Evolutionary conservation across 1,284 basidiomycete species (phyloP).

Genomic region (Ganoderma lucidum): DNA sequence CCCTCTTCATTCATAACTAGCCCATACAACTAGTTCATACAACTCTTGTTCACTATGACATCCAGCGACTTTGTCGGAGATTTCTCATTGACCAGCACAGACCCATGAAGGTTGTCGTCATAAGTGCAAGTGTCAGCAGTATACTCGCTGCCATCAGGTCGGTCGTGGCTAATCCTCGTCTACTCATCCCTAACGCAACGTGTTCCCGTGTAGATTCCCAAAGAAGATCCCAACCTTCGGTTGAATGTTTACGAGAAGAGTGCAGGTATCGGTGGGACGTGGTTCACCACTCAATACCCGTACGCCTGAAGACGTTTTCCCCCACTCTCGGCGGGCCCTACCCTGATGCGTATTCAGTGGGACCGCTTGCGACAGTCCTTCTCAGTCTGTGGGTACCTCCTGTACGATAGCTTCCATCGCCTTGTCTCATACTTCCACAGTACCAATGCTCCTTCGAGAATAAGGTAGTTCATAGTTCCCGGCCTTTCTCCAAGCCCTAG

Average conservation of each 20-base stretch:
- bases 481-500: conserved; percentile 37
- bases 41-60: not conserved
- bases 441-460: conserved; percentile 67
- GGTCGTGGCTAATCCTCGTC: not conserved
- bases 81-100: conserved; percentile 56
- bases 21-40: too few species aligned
- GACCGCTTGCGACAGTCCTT: conserved; percentile 62
- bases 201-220: conserved; percentile 47
- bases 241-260: conserved; percentile 65
- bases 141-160: conserved; percentile 37
- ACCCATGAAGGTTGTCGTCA: conserved; percentile 57
- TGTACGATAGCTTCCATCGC: too few species aligned
- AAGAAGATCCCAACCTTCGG: conserved; percentile 61
- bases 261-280: conserved; percentile 64
- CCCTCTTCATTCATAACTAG: not conserved
- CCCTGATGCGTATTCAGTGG: conserved; percentile 43
- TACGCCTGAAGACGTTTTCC: conserved; percentile 24
- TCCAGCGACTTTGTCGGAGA: conserved; percentile 20
- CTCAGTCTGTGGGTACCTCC: conserved; percentile 52
- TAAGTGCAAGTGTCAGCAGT: conserved; percentile 63
- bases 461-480: conserved; percentile 51
- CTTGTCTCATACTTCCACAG: conserved; percentile 40
- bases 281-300: conserved; percentile 51
- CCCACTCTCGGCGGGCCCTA: not conserved
- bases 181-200: not conserved